Conservation (phyloP, 768 basidiomycete species). For the Erythrobasidium yunnanense region DNA sequence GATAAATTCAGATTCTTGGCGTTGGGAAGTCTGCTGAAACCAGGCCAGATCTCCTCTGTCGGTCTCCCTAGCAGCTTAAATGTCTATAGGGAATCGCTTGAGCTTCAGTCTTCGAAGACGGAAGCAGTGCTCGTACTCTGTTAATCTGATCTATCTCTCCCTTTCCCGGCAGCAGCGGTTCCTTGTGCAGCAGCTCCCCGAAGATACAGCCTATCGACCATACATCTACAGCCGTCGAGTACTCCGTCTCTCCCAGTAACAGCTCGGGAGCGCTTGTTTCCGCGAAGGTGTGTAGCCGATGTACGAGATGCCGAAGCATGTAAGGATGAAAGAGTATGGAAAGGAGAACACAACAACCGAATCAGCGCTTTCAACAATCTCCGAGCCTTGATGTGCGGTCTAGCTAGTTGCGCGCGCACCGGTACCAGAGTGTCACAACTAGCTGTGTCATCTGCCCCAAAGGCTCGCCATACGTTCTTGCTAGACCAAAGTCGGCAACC, state of each 20-base stretch:
- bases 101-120: neutral
- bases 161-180: constrained; percentile 95
- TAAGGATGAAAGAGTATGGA: too few relatives aligned
- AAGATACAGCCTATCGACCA: constrained; percentile 99
- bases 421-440: constrained; percentile 97
- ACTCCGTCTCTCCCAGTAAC: constrained; percentile 78
- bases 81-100: constrained; percentile 46
- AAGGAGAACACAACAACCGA: too few relatives aligned
- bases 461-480: constrained; percentile 89
- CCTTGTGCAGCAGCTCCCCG: constrained; percentile 84
- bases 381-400: neutral
- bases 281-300: too few relatives aligned
- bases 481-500: constrained; percentile 95
- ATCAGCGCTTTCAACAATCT: neutral
- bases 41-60: constrained; percentile 73
- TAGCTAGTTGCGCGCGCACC: constrained; percentile 50
- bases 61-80: constrained; percentile 93
- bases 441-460: constrained; percentile 94
- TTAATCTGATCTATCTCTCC: constrained; percentile 81
- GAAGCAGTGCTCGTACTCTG: constrained; percentile 46
- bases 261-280: constrained; percentile 77
- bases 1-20: constrained; percentile 57
- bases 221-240: constrained; percentile 91
- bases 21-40: constrained; percentile 65
- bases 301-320: too few relatives aligned